Base-by-base conservation (phyloP, 2,329 filamentous ascomycete genomes). In the Clarireedia hainanense region DNA sequence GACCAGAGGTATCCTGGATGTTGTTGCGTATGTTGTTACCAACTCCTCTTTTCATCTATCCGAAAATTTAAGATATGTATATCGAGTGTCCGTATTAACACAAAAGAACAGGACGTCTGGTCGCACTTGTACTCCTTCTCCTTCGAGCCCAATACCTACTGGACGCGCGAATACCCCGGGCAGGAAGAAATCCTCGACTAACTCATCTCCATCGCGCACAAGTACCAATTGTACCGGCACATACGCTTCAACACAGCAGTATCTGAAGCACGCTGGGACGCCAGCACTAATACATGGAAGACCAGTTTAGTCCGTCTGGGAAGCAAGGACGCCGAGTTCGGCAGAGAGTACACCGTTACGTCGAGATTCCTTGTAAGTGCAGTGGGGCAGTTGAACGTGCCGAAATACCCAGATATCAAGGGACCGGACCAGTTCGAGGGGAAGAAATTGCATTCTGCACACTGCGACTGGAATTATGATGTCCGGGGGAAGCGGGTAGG, bases 381-480 rank as follows among this genome's bases (percentile, higher is more conserved):
- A 1, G 79, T 83, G 37, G 80, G 81, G 0, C 79, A 83, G 62
- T 67, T 84, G 37, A 83, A 84, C 60, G 67, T 74, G 34, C 81
- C 80, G 78, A 71, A 72, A 54, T 79, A 75, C 72, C 76, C 76
- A 1, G 67, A 67, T 10, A 76, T 78, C n/a, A 64, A 71, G 1
- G 76, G 76, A 0, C 58, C 78, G 1, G 64, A 73, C 4, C 68
- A 67, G n/a, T 79, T 76, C 61, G 67, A 72, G 51, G 76, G 76
- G 15, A 69, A 69, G n/a, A 57, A 73, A 3, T 66, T 78, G 72
- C 80, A 83, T 58, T 78, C 75, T 2, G 78, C 80, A 4, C 67
- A 79, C n/a, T 83, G 80, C 79, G 79, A 83, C 58, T 81, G 79
- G 78, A 77, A 72, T 45, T 80, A 80, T 59, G 73, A 76, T 50